phyloP scores from a whole-genome alignment of 148 eudicot species.

The Agrostemma githago region DNA sequence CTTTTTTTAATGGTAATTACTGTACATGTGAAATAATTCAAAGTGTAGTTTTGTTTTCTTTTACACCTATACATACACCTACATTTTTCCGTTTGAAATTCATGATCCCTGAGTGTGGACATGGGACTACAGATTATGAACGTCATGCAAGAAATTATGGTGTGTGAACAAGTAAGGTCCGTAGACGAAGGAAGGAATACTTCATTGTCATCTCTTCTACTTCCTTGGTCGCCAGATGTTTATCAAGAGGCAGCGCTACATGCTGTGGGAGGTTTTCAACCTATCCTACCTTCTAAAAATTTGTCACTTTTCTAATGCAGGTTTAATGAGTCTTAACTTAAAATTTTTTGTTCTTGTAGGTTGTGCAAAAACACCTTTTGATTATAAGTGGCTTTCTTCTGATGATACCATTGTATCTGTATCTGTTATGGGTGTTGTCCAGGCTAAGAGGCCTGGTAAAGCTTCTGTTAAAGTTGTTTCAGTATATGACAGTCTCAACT shows the following conservation, averaged over 20 bases:
- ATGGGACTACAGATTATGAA: slow-evolving; percentile 45
- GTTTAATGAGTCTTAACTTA: slow-evolving; percentile 12
- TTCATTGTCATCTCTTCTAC: slow-evolving; percentile 42
- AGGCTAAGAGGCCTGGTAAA: slow-evolving; percentile 82
- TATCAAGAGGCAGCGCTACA: slow-evolving; percentile 73
- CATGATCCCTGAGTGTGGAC: slow-evolving; percentile 1
- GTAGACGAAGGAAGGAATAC: slow-evolving; percentile 30
- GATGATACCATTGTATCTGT: slow-evolving; percentile 56
- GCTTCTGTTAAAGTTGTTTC: slow-evolving; percentile 68
- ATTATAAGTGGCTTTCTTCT: slow-evolving; percentile 84
- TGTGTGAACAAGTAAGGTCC: slow-evolving; percentile 60
- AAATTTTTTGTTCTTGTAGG: slow-evolving; percentile 36
- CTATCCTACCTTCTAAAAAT: slow-evolving; percentile 15
- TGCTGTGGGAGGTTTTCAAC: slow-evolving; percentile 59
- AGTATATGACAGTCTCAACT: slow-evolving; percentile 64
- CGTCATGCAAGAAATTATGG: slow-evolving; percentile 81
- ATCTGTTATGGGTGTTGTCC: slow-evolving; percentile 71
- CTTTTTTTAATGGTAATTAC: neutral
- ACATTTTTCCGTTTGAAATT: neutral
- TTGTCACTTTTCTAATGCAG: slow-evolving; percentile 8
- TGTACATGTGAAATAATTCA: neutral
- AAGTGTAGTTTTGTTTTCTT: neutral
- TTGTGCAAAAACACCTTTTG: slow-evolving; percentile 64
- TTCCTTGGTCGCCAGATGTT: slow-evolving; percentile 78
- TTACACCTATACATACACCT: neutral